Percentiles rank a stretch among this genome's conserved stretches.
Conservation (phyloP, 176 grass and related monocot genomes). For the Triticum turgidum region DNA sequence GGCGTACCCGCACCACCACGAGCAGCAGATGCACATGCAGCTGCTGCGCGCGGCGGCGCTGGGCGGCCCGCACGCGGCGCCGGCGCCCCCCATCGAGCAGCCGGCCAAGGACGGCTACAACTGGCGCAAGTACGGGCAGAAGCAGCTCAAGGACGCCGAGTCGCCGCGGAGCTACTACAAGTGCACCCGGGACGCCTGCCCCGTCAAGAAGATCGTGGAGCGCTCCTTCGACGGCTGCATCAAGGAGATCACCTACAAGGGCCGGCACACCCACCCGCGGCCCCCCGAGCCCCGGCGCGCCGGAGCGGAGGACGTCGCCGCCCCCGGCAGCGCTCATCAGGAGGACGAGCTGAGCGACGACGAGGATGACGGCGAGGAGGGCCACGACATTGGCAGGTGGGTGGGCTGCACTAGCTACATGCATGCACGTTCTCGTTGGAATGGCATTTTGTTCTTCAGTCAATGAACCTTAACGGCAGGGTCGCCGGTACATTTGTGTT, state of each 20-base stretch:
- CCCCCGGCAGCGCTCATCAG: not conserved
- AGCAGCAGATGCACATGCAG: conserved; percentile 40
- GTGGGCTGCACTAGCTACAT: not conserved
- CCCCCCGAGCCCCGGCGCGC: not conserved
- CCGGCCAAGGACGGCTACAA: conserved; percentile 82
- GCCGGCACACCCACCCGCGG: conserved; percentile 56
- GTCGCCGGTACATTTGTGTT: not conserved
- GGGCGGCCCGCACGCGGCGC: not conserved
- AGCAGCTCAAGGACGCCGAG: conserved; percentile 81
- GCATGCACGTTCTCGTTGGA: not conserved
- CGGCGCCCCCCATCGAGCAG: conserved; percentile 48
- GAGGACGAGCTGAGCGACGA: conserved; percentile 17
- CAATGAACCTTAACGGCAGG: not conserved
- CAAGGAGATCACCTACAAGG: conserved; percentile 88
- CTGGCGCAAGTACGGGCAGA: conserved; percentile 89
- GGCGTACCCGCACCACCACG: not conserved
- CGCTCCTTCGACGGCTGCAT: conserved; percentile 65
- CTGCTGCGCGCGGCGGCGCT: conserved; percentile 16
- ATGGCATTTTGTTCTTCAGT: not conserved
- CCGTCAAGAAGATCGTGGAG: conserved; percentile 81
- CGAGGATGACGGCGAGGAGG: conserved; percentile 23
- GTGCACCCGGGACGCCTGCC: conserved; percentile 59
- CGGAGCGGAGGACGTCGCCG: not conserved
- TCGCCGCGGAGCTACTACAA: conserved; percentile 85
- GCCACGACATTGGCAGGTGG: conserved; percentile 16